Evolutionary conservation across 768 basidiomycete species (phyloP), one percentile per base, ranked within the genome.

Genomic region (Daedaleopsis sinensis): DNA sequence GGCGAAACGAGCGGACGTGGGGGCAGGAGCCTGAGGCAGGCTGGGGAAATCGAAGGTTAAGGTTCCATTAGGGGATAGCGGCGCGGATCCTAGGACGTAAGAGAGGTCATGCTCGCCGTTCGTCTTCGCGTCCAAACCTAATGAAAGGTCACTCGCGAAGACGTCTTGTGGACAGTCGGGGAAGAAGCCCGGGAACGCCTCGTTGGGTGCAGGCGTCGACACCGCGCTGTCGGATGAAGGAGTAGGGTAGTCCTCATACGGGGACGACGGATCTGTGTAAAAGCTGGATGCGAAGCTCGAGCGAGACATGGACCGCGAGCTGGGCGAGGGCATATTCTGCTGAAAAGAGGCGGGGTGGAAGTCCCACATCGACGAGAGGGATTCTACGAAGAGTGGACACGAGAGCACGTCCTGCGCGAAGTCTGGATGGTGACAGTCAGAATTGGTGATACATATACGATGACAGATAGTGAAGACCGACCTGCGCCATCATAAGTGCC

Each of bases 71-170:
- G 58, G 55, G 27, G 58, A 64, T 32, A 59, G 55, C 23, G 62
- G 62, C 58, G 62, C 62, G 23, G 62, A 59, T 64, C 62, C 58
- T 55, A 50, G 44, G 58, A 59, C 57, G 62, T 63, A 63, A 58
- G 53, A 49, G 44, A n/a, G 37, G 36, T 53, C 47, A 46, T 42
- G 61, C 27, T 46, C 43, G 46, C 13, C 57, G 44, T 51, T 52
- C 27, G 19, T 16, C 62, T 64, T 64, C 58, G 58, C 54, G 37
- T 56, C 54, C 5, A 48, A 19, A 23, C 43, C 52, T 49, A 59
- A 49, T 42, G 54, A 42, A 43, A 44, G 21, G 42, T 59, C 37
- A 35, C 55, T 27, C 19, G 53, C 54, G 54, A 55, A 52, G 9
- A 54, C 51, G 24, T 48, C 42, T 43, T 54, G 46, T 21, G 32